A percentile compares a stretch with the other conserved stretches of the same genome.
Evolutionary conservation across 1,284 basidiomycete genomes (phyloP).

Genomic region (Cryptococcus neoformans): DNA sequence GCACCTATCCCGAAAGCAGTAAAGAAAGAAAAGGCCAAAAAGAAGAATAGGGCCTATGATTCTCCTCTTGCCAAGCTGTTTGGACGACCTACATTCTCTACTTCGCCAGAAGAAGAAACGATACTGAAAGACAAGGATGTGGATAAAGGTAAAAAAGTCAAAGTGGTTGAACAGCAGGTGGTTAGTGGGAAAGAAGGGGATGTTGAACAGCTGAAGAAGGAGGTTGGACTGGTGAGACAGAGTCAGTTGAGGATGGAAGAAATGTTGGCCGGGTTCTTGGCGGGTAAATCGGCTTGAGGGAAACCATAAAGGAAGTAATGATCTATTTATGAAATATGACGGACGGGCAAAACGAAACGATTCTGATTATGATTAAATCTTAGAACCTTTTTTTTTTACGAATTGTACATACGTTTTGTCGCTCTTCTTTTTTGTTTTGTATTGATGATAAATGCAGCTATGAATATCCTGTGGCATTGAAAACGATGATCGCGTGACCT

Average conservation of each 20-base stretch:
- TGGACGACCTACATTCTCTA: constrained; percentile 7
- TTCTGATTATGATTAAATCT: too few species aligned
- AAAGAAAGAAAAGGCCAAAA: constrained; percentile 1
- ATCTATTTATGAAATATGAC: background rate
- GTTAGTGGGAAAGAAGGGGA: constrained; percentile 8
- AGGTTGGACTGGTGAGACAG: constrained; percentile 31
- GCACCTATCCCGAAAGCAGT: background rate
- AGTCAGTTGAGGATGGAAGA: constrained; percentile 40
- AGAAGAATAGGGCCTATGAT: constrained; percentile 4
- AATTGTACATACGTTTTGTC: too few species aligned
- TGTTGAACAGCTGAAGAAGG: constrained; percentile 28
- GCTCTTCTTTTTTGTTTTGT: too few species aligned
- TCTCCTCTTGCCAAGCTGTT: constrained; percentile 33
- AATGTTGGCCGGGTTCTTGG: constrained; percentile 29
- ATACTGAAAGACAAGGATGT: background rate
- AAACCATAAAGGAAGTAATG: background rate
- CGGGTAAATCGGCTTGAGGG: constrained; percentile 3
- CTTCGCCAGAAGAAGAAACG: background rate
- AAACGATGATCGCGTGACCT: too few species aligned
- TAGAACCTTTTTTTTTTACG: too few species aligned
- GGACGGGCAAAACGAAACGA: too few species aligned
- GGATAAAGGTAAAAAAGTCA: background rate
- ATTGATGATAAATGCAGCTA: too few species aligned
- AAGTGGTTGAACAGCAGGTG: constrained; percentile 57
- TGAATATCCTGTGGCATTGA: too few species aligned